phyloP scores from a whole-genome alignment of 2,329 filamentous ascomycete species.

The Trichoderma afroharzianum region DNA sequence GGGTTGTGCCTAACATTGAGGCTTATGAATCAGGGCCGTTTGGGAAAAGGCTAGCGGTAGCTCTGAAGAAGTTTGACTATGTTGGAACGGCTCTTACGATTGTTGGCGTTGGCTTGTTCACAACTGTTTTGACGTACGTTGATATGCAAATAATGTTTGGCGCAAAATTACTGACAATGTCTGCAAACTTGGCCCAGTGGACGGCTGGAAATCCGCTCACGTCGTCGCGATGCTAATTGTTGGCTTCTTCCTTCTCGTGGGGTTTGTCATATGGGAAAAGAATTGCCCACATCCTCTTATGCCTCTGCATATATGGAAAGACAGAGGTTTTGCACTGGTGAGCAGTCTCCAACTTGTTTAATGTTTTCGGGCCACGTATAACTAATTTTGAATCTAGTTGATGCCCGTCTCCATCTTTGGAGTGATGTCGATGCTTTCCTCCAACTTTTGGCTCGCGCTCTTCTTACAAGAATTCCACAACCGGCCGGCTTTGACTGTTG shows the following conservation, averaged over 20 bases:
- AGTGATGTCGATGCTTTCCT: constrained; percentile 1
- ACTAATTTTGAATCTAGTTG: too few species aligned
- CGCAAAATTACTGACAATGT: background rate
- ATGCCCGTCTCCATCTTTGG: background rate
- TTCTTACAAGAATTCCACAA: background rate
- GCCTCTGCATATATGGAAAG: too few species aligned
- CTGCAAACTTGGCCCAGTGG: background rate
- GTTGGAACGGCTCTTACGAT: background rate
- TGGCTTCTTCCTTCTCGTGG: background rate
- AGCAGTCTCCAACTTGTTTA: background rate
- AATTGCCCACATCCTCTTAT: background rate
- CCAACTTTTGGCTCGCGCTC: background rate
- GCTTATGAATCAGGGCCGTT: background rate
- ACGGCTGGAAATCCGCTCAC: background rate
- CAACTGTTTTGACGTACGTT: background rate
- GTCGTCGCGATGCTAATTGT: background rate
- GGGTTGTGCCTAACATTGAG: background rate
- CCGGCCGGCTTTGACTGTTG: background rate
- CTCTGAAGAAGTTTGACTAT: background rate
- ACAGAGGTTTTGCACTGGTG: too few species aligned
- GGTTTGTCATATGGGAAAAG: background rate
- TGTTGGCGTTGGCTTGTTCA: background rate
- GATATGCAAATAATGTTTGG: background rate
- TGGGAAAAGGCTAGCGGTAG: background rate
- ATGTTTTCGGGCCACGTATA: background rate